These are phyloP conservation scores for Amauroascus verrucosus DNA, from an alignment of 2,329 filamentous ascomycete genomes.

Conservation along the genomic window DNA sequence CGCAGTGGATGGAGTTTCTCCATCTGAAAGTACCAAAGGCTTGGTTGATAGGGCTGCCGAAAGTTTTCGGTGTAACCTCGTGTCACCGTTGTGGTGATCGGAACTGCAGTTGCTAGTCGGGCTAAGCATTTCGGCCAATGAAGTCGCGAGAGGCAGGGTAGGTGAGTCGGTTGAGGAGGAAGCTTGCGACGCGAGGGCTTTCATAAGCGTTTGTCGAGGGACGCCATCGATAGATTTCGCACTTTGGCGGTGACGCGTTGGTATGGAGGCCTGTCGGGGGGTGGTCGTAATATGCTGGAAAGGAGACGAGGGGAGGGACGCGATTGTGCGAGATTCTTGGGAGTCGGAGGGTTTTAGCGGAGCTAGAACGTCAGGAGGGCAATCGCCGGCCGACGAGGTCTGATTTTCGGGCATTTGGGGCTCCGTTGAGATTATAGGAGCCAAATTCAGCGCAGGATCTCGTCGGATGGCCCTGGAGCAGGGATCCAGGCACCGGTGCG, in stretches of 20 bases:
- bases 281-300: not conserved
- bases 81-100: slow-evolving; percentile 5
- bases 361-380: not conserved
- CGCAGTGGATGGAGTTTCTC: slow-evolving; percentile 36
- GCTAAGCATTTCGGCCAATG: slow-evolving; percentile 30
- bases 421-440: not conserved
- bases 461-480: not conserved
- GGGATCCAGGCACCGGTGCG: not conserved
- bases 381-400: not conserved
- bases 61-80: slow-evolving; percentile 7
- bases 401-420: not conserved
- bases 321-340: slow-evolving; percentile 5
- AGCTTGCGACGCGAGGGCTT: slow-evolving; percentile 57
- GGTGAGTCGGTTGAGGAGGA: slow-evolving; percentile 35
- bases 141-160: slow-evolving; percentile 48
- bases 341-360: not conserved
- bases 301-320: not conserved
- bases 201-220: slow-evolving; percentile 71
- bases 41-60: slow-evolving; percentile 34
- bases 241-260: slow-evolving; percentile 1
- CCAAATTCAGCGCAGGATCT: not conserved
- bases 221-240: slow-evolving; percentile 52
- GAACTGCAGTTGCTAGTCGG: not conserved
- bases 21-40: slow-evolving; percentile 34
- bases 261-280: not conserved